Evolutionary conservation across 2,329 filamentous ascomycete genomes (phyloP), one percentile per base, ranked within the genome.

Genomic region (Aspergillus brasiliensis): DNA sequence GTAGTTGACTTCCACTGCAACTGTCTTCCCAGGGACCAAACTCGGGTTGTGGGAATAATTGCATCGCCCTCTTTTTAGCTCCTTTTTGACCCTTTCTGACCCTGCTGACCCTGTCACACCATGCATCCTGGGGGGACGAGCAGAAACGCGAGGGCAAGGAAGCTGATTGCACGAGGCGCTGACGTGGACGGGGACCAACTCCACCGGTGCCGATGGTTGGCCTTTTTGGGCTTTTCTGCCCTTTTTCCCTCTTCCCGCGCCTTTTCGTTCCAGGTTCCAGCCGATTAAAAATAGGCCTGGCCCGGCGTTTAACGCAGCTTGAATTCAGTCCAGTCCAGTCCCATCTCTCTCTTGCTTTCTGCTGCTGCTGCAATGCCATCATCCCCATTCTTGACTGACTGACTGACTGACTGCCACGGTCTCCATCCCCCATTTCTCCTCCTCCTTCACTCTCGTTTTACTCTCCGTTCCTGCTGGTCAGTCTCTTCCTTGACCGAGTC

Each of bases 141-240:
- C 19, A 52, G 31, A 38, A 52, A 40, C 17, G 31, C 19, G 51
- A 15, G 31, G 31, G 37, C 51, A n/a, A 34, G 34, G 13, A 34
- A 10, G 21, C 19, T 52, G 25, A 52, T 52, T 52, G 51, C 51
- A 52, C 51, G 51, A 52, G 31, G 51, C 13, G 31, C 51, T 52
- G 51, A 52, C 51, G 51, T 52, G 51, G 51, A 44, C 28, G 17
- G n/a, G 34, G 17, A 34, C 46, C 46, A 44, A 21, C 40, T 44
- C 40, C 40, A 44, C 40, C 40, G 8, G 40, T 6, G 40, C 19
- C 40, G 19, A 13, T 44, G 40, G 40, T 44, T 44, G 40, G 40
- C 40, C 23, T 21, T 19, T 44, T 34, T 34, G 31, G 31, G 31
- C 11, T 11, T 15, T 34, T 34, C 31, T 34, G 5, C 31, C 31